Conservation (phyloP, 129 eudicot species). For the Saussurea involucrata region DNA sequence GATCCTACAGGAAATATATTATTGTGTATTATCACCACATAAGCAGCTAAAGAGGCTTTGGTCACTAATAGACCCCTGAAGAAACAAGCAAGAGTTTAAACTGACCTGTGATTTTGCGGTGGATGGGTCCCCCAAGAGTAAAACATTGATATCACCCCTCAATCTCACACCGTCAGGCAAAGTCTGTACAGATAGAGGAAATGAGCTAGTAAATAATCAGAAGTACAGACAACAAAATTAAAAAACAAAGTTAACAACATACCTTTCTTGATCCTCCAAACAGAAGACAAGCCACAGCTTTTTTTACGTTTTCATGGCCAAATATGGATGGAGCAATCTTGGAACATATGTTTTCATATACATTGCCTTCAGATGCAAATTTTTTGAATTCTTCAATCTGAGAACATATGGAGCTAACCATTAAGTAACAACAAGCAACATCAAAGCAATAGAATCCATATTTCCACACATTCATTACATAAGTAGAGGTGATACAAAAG, state of each 20-base stretch:
- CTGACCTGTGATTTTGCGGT: conserved; percentile 98
- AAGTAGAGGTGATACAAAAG: background rate
- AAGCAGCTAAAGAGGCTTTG: background rate
- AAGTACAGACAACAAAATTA: background rate
- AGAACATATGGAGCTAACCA: background rate
- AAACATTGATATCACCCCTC: conserved; percentile 95
- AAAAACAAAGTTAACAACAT: background rate
- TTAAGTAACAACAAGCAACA: conserved; percentile 7
- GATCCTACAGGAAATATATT: background rate
- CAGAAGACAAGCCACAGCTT: conserved; percentile 89
- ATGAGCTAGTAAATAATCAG: background rate
- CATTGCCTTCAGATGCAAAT: conserved; percentile 75
- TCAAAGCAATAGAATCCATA: background rate
- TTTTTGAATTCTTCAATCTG: conserved; percentile 94
- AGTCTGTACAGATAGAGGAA: conserved; percentile 34
- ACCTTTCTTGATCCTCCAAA: conserved; percentile 99
- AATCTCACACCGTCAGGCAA: conserved; percentile 96
- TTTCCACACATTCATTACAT: background rate
- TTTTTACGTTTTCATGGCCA: conserved; percentile 84
- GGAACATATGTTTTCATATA: conserved; percentile 76
- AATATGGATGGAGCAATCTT: conserved; percentile 97
- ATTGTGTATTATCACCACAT: background rate
- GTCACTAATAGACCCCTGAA: background rate
- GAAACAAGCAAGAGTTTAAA: background rate
- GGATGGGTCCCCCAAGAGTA: conserved; percentile 98